A percentile compares a stretch with the other conserved stretches of the same genome.
Evolutionary conservation across 169 alveolate species (phyloP).

Genomic region (Plasmodium sp.): DNA sequence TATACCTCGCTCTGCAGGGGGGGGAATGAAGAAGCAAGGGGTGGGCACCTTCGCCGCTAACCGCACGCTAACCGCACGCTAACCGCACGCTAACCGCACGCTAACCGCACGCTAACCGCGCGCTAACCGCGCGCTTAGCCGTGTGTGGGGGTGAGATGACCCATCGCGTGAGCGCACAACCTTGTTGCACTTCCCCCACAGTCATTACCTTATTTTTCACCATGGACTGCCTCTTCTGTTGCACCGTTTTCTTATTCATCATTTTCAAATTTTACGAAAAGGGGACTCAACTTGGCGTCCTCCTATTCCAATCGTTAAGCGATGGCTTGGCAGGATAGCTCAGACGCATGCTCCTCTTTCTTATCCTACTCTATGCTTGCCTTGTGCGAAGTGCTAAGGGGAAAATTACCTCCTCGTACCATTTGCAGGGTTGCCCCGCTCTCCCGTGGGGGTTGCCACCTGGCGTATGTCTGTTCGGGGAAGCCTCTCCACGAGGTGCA

Average conservation of each 20-base stretch:
- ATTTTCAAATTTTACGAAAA: neutral
- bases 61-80: too few relatives aligned
- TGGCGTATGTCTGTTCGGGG: neutral
- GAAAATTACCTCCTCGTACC: neutral
- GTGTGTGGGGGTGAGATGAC: neutral
- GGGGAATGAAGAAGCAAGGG: neutral
- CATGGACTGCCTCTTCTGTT: constrained; percentile 67
- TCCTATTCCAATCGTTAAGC: neutral
- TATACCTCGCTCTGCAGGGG: constrained; percentile 27
- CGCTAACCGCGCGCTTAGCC: too few relatives aligned
- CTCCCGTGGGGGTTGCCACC: neutral
- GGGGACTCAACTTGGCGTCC: neutral
- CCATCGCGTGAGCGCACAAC: neutral
- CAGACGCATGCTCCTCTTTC: neutral
- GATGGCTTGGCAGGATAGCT: neutral
- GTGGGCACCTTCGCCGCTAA: neutral
- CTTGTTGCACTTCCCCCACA: neutral
- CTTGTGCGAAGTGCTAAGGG: neutral
- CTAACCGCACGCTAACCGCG: too few relatives aligned
- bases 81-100: too few relatives aligned
- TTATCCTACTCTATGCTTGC: neutral
- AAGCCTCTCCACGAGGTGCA: neutral
- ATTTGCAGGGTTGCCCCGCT: neutral
- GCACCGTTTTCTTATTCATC: constrained; percentile 59
- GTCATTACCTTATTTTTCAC: constrained; percentile 30